Evolutionary conservation across 768 basidiomycete genomes (phyloP), one percentile per base, ranked within the genome.

Genomic region (Gymnopilus dilepis): DNA sequence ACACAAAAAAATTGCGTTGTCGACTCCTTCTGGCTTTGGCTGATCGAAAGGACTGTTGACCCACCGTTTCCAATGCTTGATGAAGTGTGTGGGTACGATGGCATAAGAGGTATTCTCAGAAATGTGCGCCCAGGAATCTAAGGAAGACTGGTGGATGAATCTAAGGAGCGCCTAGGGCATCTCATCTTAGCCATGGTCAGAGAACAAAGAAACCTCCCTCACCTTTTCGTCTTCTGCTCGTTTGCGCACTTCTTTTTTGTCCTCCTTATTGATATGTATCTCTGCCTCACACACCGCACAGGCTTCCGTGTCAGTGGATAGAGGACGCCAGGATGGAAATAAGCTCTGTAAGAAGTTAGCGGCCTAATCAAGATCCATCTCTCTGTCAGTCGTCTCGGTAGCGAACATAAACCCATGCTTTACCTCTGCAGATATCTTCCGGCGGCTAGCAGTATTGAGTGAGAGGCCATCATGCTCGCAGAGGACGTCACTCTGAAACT

Each of bases 191-290:
- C n/a, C n/a, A n/a, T n/a, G n/a, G n/a, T n/a, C n/a, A n/a, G n/a
- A n/a, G n/a, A n/a, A n/a, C n/a, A n/a, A n/a, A n/a, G n/a, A n/a
- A n/a, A n/a, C n/a, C n/a, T n/a, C n/a, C n/a, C n/a, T n/a, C 56
- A 89, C 92, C 86, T 91, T 93, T 75, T 94, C 92, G 19, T 89
- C 86, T 69, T 92, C 92, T 24, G 89, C 89, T 58, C 79, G 83
- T 70, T 81, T 87, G 40, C 89, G 86, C 41, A 82, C 64, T 64
- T 85, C 87, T 40, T 80, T 83, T 67, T 83, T 89, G 61, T 86
- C 87, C 67, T 86, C 86, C 67, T 81, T 84, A 6, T 84, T 86
- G 33, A 77, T 79, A 51, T 85, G 81, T 19, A 83, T 75, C 11
- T 79, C 71, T 1, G 81, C 80, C 59, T 86, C 84, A 66, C 94